These are phyloP conservation scores for Endocarpon pusillum DNA, from an alignment of 495 filamentous ascomycete species.

Conservation along the genomic window DNA sequence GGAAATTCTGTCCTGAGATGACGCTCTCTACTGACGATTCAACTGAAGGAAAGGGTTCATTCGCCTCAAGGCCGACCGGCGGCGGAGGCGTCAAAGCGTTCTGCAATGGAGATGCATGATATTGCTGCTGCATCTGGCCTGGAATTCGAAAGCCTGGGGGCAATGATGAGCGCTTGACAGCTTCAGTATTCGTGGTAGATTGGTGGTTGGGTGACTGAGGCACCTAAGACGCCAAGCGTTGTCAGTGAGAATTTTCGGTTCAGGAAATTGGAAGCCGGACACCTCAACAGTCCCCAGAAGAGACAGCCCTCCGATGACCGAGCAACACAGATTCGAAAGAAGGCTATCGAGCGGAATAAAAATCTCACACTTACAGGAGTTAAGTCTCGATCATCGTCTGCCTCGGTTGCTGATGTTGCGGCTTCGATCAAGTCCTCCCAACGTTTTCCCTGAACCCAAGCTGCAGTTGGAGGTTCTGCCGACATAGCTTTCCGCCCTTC, in stretches of 20 bases:
- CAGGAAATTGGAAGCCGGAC: too few species aligned
- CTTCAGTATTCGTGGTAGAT: constrained; percentile 25
- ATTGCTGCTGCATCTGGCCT: constrained; percentile 43
- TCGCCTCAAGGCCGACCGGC: constrained; percentile 36
- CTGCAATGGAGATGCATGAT: constrained; percentile 73
- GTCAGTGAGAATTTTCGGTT: too few species aligned
- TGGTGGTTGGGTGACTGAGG: constrained; percentile 46
- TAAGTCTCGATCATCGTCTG: constrained; percentile 68
- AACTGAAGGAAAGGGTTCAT: constrained; percentile 71
- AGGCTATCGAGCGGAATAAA: not conserved
- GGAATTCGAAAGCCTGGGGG: constrained; percentile 40
- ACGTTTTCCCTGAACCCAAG: constrained; percentile 61
- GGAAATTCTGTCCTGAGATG: constrained; percentile 44
- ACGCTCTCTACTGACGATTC: constrained; percentile 48
- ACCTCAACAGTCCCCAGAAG: too few species aligned
- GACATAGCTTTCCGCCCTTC: constrained; percentile 69
- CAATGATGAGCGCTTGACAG: constrained; percentile 49
- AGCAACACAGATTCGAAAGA: not conserved
- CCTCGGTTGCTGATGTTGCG: constrained; percentile 73
- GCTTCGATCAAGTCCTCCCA: constrained; percentile 94
- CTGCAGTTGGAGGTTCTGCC: constrained; percentile 56
- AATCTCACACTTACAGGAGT: constrained; percentile 63
- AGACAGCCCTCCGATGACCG: too few species aligned
- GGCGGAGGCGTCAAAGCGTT: constrained; percentile 68
- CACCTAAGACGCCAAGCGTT: too few species aligned